Evolutionary conservation across 2,329 filamentous ascomycete genomes (phyloP), one percentile per base, ranked within the genome.

Genomic region (Zalaria sp.): DNA sequence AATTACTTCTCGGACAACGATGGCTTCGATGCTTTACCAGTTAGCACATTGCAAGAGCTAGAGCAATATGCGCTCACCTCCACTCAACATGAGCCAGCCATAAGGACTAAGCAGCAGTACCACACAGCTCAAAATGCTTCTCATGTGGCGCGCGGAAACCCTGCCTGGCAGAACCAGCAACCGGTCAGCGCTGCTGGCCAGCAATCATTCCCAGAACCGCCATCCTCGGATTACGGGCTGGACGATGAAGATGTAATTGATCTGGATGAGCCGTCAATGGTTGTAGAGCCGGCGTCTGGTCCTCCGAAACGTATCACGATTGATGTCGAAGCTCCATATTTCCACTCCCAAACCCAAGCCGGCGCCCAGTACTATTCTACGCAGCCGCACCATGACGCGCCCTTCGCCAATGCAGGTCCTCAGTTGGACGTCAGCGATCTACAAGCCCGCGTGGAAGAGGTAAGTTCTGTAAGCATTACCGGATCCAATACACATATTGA

Each of bases 1-100:
- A 62, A 67, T 47, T 64, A 69, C 44, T 66, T 65, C 45, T 64
- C 62, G 53, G 63, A 53, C 47, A 65, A 66, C 55, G 57, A 63
- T 49, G 65, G 62, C 51, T 54, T 70, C 41, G 64, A 66, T 49
- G 57, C 58, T 46, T 56, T 71, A 37, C 64, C 67, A 29, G 57
- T 59, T 40, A 62, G 65, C 47, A 58, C 65, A 26, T 56, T 71
- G 31, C 55, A 60, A 32, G 57, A 66, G 43, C 59, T 71, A 25
- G 67, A 71, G 51, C 56, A 59, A 35, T 58, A 55, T 37, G 68
- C 67, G 41, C 46, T 64, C 18, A 57, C 54, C 8, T 64, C 64
- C 6, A 69, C 66, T 11, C 64, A 67, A 49, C 46, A 47, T 5
- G 27, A 38, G 5, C 31, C 29, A 7, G 29, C 29, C 29, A 42